Evolutionary conservation across 495 filamentous ascomycete genomes (phyloP), one percentile per base, ranked within the genome.

Genomic region (Hypoxylon intermedium): DNA sequence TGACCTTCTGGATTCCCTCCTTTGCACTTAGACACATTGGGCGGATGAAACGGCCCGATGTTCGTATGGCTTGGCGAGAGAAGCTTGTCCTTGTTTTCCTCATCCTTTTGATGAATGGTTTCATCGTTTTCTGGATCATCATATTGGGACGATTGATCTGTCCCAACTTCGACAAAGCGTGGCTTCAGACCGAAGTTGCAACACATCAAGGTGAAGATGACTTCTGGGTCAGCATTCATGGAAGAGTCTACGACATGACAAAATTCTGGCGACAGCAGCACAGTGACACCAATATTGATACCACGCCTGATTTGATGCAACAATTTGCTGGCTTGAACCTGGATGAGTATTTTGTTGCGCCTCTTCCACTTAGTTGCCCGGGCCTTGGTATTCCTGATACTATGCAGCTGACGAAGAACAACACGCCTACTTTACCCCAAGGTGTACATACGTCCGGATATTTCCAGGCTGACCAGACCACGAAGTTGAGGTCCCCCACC

Each of bases 1-100:
- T 93, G 42, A 98, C 94, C 1, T 98, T 91, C 68, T 98, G 91
- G 92, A 95, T 97, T 60, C 94, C 94, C 0, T 97, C 93, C 1
- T 92, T 92, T 45, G 46, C 87, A 0, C 82, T 98, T 1, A 79
- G 79, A n/a, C 88, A 82, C 47, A 63, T 98, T 58, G 94, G 94
- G 13, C 88, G 94, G 15, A 98, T 98, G 94, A 96, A 96, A 75
- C 86, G 94, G 36, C 94, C 94, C 1, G 94, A 98, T 75, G 90
- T 98, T 36, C 89, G 94, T 1, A 89, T 98, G 85, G 94, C 94
- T 4, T 98, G 94, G 94, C 80, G 93, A 70, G 94, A 98, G 66
- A 98, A 98, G 74, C 31, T 98, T 33, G 86, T 96, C 4, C 79
- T 98, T 7, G 83, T 91, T 20, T 74, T 88, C 26, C 54, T 97